These are phyloP conservation scores for Karstenula rhodostoma DNA, from an alignment of 2,329 filamentous ascomycete genomes.

Conservation along the genomic window DNA sequence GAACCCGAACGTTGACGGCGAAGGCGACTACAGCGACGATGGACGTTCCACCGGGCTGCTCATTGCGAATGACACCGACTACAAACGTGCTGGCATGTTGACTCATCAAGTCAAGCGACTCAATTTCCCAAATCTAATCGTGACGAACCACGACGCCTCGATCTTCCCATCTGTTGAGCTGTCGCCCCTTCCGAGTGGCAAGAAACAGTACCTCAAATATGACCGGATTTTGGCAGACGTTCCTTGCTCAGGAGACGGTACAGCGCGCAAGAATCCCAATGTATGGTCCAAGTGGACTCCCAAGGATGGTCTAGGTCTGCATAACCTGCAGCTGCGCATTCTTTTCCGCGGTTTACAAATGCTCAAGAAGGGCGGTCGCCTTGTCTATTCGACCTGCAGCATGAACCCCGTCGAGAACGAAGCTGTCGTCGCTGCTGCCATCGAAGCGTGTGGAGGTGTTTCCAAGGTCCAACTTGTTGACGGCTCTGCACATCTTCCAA, in stretches of 20 bases:
- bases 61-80: conserved; percentile 95
- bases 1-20: conserved; percentile 64
- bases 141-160: conserved; percentile 97
- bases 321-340: conserved; percentile 87
- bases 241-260: conserved; percentile 95
- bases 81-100: conserved; percentile 95
- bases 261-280: conserved; percentile 88
- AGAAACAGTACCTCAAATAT: conserved; percentile 86
- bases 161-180: conserved; percentile 93
- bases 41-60: conserved; percentile 90
- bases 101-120: conserved; percentile 97
- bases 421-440: conserved; percentile 85
- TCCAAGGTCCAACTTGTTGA: conserved; percentile 85
- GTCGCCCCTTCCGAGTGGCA: conserved; percentile 66
- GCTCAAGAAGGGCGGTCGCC: conserved; percentile 91
- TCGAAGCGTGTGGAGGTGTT: conserved; percentile 85
- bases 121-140: conserved; percentile 94
- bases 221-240: conserved; percentile 97
- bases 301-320: conserved; percentile 84
- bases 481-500: conserved; percentile 78
- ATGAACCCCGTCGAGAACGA: conserved; percentile 99
- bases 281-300: conserved; percentile 97
- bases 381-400: conserved; percentile 98
- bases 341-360: conserved; percentile 92
- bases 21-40: conserved; percentile 70